Base-by-base conservation (phyloP, 2,329 filamentous ascomycete species). In the Botryotinia convoluta region DNA sequence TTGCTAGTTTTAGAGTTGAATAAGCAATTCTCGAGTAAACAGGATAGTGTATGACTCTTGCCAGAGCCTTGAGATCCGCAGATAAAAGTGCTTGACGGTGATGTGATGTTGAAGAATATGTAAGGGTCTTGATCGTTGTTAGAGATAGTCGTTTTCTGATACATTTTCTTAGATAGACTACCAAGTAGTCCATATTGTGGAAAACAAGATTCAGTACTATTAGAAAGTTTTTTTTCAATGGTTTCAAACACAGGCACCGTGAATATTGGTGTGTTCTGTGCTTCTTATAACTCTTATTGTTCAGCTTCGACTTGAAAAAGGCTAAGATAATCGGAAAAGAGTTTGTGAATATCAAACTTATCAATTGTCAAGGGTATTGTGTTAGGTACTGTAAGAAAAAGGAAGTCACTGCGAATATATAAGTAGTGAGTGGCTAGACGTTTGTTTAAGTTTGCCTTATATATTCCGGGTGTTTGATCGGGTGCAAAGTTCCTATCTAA, bases 21-120 rank as follows among this genome's bases (percentile, higher is more conserved):
- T 2, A 87, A 79, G 68, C 82, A 84, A 73, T 84, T 86, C 74
- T 83, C 88, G 0, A 91, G 82, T 65, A 91, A 82, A 76, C 86
- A 89, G 0, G 87, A 86, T 4, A 90, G 81, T 0, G 88, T 90
- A 73, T 91, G 87, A 51, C 48, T 51, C 2, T 51, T 51, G 6
- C 22, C 22, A 26, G 48, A 51, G 20, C 48, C 22, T 51, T 51
- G 48, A 51, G 22, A 51, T 9, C 48, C 22, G 22, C 7, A 51
- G 22, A 51, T 26, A 51, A 51, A 26, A 51, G 22, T 51, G 8
- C 22, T 51, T 10, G 48, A 51, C 26, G 7, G 22, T 4, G 22
- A 51, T 51, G 22, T 20, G 8, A 51, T 51, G 26, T 51, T 51
- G 48, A n/a, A 51, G 48, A 51, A 51, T 51, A 51, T n/a, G 22